A percentile compares a stretch with the other conserved stretches of the same genome.
phyloP scores from a whole-genome alignment of 139 green algal genomes.

The Ettlia oleoabundans region DNA sequence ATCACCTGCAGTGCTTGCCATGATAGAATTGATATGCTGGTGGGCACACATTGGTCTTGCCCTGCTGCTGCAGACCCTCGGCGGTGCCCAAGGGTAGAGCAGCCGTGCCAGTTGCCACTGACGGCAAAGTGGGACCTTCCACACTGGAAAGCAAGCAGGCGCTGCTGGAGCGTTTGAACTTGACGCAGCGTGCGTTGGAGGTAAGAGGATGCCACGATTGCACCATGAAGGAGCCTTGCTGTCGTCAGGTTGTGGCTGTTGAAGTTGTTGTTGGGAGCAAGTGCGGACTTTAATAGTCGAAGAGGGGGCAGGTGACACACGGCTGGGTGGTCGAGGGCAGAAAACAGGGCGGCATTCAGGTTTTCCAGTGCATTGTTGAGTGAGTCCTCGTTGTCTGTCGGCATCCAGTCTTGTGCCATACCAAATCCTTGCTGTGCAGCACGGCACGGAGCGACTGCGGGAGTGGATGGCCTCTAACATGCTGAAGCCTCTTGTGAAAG shows the following conservation, averaged over 20 bases:
- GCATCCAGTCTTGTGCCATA: not conserved
- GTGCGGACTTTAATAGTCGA: not conserved
- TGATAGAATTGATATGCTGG: no score
- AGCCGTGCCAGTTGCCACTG: conserved; percentile 1
- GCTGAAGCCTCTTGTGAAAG: conserved; percentile 65
- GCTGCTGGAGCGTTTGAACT: conserved; percentile 44
- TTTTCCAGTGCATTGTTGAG: no score
- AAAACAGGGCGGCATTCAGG: no score
- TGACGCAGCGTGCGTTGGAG: conserved; percentile 40
- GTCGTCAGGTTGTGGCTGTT: not conserved
- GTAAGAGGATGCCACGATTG: no score
- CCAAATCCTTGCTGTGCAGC: conserved; percentile 19
- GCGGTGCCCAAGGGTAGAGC: conserved; percentile 33
- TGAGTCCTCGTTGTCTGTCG: not conserved
- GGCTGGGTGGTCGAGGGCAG: no score
- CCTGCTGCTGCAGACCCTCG: conserved; percentile 37
- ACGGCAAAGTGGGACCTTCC: conserved; percentile 42
- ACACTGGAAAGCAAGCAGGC: conserved; percentile 28
- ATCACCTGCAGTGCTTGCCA: no score
- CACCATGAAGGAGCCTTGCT: no score
- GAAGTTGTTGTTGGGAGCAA: no score
- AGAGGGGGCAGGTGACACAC: no score
- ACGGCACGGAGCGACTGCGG: conserved; percentile 68
- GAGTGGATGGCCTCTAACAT: conserved; percentile 72
- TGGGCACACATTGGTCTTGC: no score